Percentiles rank a stretch among this genome's conserved stretches.
These are phyloP conservation scores for Aureobasidium subglaciale DNA, from an alignment of 2,329 filamentous ascomycete genomes.

Conservation along the genomic window DNA sequence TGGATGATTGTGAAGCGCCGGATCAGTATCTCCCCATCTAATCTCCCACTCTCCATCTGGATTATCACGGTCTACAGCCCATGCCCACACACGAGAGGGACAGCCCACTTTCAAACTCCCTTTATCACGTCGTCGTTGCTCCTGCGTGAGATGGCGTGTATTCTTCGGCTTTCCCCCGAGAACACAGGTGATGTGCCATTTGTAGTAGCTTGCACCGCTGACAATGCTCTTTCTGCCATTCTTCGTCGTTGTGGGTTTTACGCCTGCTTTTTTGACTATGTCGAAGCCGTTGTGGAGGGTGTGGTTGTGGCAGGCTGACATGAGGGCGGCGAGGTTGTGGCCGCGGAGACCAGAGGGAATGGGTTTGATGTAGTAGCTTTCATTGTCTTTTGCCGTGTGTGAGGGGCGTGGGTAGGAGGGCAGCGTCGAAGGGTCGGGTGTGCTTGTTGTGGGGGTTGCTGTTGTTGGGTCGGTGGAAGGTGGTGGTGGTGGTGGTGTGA, in stretches of 20 bases:
- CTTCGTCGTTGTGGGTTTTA: neutral
- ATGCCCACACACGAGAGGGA: conserved; percentile 1
- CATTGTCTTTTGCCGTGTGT: neutral
- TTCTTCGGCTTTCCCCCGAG: neutral
- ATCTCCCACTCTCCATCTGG: conserved; percentile 9
- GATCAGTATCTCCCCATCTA: conserved; percentile 6
- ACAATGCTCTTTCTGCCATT: neutral
- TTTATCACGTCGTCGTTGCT: neutral
- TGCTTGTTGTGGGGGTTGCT: neutral
- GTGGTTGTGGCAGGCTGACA: conserved; percentile 1
- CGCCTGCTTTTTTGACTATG: conserved; percentile 8
- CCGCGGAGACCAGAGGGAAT: neutral
- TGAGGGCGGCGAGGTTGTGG: neutral
- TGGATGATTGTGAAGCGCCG: conserved; percentile 9
- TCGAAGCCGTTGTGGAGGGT: conserved; percentile 8
- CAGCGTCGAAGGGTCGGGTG: neutral
- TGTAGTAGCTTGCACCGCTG: neutral
- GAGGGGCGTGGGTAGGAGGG: neutral
- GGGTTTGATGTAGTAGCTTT: conserved; percentile 11
- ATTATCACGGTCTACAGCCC: neutral
- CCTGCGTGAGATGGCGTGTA: neutral
- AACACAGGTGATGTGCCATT: conserved; percentile 5
- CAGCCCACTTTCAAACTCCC: neutral
- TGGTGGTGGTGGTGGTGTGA: neutral
- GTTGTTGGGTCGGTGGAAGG: neutral